These are phyloP conservation scores for Diplodia corticola DNA, from an alignment of 2,329 filamentous ascomycete species.

Conservation along the genomic window DNA sequence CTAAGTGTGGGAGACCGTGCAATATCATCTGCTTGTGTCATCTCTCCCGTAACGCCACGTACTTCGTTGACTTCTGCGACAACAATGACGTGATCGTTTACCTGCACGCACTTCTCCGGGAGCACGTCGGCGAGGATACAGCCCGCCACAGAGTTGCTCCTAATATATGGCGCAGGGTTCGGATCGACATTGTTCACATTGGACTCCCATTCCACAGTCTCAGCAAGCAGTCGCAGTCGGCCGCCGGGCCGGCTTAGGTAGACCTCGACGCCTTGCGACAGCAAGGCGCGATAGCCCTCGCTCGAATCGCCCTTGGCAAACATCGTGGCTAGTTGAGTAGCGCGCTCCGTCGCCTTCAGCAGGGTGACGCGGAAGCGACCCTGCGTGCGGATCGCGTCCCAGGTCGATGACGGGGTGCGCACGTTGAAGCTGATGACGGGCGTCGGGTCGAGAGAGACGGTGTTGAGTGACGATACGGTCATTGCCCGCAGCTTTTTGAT, in stretches of 20 bases:
- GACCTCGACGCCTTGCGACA: conserved; percentile 11
- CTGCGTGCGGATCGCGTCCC: conserved; percentile 50
- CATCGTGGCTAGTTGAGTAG: conserved; percentile 33
- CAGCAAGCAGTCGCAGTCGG: neutral
- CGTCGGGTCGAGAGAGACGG: conserved; percentile 55
- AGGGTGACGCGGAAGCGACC: conserved; percentile 53
- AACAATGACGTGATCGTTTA: conserved; percentile 51
- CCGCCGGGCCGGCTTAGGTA: neutral
- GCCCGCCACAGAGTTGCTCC: conserved; percentile 23
- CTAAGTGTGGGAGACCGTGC: neutral
- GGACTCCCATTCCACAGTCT: neutral
- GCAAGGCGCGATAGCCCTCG: conserved; percentile 31
- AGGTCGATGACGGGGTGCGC: conserved; percentile 56
- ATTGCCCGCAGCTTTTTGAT: conserved; percentile 45
- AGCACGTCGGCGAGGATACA: conserved; percentile 39
- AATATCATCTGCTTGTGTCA: neutral
- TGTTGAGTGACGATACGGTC: conserved; percentile 63
- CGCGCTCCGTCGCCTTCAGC: conserved; percentile 36
- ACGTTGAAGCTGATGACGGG: conserved; percentile 65
- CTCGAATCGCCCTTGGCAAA: conserved; percentile 28
- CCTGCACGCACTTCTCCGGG: conserved; percentile 38
- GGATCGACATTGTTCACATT: neutral
- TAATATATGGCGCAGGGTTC: neutral
- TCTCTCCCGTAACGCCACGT: neutral
- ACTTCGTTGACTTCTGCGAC: conserved; percentile 39